Percentiles rank a stretch among this genome's conserved stretches.
Conservation (phyloP, 2,329 filamentous ascomycete species). For the Plectosphaerella plurivora region DNA sequence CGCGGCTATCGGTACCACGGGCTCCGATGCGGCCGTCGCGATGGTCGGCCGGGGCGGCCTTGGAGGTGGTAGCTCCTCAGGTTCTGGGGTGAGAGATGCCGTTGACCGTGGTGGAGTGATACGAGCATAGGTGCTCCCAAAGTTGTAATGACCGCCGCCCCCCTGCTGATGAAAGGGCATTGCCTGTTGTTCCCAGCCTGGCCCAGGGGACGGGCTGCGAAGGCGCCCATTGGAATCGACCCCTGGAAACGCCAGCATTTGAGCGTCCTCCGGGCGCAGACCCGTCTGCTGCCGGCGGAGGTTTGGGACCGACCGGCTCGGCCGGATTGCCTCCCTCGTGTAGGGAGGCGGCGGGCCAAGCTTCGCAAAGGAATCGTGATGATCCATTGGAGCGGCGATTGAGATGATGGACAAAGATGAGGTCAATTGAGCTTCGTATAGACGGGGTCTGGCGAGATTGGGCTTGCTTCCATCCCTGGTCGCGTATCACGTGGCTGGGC, state of each 20-base stretch:
- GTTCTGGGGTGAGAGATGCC: too few species aligned
- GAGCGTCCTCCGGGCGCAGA: background rate
- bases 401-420: too few species aligned
- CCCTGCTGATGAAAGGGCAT: too few species aligned
- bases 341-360: constrained; percentile 3
- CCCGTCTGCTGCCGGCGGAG: constrained; percentile 2
- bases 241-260: constrained; percentile 4
- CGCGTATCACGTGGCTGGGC: too few species aligned
- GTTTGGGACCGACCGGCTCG: constrained; percentile 7
- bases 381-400: too few species aligned
- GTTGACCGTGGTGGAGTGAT: too few species aligned
- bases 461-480: too few species aligned
- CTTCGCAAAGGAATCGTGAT: background rate
- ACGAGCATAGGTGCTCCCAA: background rate
- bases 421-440: too few species aligned
- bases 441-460: too few species aligned
- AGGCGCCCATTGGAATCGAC: constrained; percentile 4
- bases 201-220: constrained; percentile 1
- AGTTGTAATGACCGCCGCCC: background rate
- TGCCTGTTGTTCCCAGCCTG: background rate
- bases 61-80: background rate
- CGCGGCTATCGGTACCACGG: background rate
- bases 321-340: background rate
- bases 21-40: background rate
- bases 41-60: background rate